These are phyloP conservation scores for Sporothrix mexicana DNA, from an alignment of 2,329 filamentous ascomycete species.

Conservation along the genomic window DNA sequence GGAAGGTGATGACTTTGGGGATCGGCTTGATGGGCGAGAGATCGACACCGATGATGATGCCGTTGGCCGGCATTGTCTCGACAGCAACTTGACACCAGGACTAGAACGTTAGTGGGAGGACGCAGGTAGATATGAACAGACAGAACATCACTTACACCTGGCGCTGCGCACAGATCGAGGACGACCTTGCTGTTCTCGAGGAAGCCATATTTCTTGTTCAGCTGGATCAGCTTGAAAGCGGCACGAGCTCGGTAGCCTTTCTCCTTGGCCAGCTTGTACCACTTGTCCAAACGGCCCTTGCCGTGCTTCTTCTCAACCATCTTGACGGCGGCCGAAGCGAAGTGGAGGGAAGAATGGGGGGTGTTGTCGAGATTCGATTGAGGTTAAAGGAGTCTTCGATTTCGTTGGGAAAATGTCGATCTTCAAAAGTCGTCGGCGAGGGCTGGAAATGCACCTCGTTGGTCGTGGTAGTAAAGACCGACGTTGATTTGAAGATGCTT, in stretches of 20 bases:
- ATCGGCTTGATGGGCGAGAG: slow-evolving; percentile 95
- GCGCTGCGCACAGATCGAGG: slow-evolving; percentile 95
- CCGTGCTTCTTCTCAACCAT: slow-evolving; percentile 98
- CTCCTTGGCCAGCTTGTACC: slow-evolving; percentile 98
- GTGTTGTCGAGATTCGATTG: neutral
- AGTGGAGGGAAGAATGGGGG: neutral
- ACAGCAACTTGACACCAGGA: slow-evolving; percentile 97
- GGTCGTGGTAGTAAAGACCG: neutral
- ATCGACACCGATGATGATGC: slow-evolving; percentile 93
- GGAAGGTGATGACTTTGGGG: slow-evolving; percentile 90
- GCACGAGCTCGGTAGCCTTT: slow-evolving; percentile 96
- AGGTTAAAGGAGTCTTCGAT: neutral
- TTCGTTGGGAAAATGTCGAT: neutral
- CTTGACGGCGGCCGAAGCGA: slow-evolving; percentile 61
- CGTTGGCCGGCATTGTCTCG: slow-evolving; percentile 89
- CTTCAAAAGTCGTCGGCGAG: neutral
- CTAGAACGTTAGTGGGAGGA: slow-evolving; percentile 47
- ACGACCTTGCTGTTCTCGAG: slow-evolving; percentile 95
- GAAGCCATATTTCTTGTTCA: slow-evolving; percentile 99
- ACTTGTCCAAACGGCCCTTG: slow-evolving; percentile 98
- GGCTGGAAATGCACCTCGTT: slow-evolving; percentile 18
- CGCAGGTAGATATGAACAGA: neutral
- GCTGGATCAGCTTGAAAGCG: slow-evolving; percentile 95
- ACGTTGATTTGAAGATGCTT: neutral
- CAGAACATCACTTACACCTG: slow-evolving; percentile 69